Percentiles rank a stretch among this genome's conserved stretches.
These are phyloP conservation scores for Paratrypanosoma confusum DNA, from an alignment of 208 protist species.

Conservation along the genomic window DNA sequence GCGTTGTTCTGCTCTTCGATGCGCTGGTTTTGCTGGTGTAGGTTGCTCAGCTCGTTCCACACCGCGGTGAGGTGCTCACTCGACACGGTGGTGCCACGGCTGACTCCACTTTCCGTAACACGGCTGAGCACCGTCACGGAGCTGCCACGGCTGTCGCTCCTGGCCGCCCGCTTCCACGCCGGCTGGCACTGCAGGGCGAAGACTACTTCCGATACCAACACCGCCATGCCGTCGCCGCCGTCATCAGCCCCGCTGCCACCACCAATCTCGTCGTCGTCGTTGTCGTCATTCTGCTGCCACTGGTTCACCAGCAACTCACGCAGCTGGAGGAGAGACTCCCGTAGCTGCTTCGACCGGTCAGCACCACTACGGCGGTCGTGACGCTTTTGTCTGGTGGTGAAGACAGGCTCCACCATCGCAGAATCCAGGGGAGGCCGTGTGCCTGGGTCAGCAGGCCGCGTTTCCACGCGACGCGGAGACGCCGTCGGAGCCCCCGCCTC, in stretches of 20 bases:
- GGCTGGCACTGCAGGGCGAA: constrained; percentile 15
- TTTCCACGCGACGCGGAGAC: no score
- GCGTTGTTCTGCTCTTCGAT: constrained; percentile 48
- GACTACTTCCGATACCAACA: constrained; percentile 11
- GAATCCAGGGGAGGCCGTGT: no score
- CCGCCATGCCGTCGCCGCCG: constrained; percentile 14
- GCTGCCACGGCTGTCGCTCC: constrained; percentile 9
- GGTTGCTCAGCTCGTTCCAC: constrained; percentile 21
- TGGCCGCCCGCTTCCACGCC: constrained; percentile 31
- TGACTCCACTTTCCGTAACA: constrained; percentile 10
- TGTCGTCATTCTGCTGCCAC: not conserved
- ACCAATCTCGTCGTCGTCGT: not conserved
- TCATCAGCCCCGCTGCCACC: constrained; percentile 3
- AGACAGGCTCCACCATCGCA: no score
- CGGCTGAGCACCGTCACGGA: no score
- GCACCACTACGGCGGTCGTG: no score
- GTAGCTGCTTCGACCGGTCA: constrained; percentile 22
- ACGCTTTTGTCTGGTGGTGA: no score
- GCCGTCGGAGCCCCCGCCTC: no score
- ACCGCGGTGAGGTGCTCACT: no score
- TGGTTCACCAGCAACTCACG: constrained; percentile 29
- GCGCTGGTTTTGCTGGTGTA: constrained; percentile 38
- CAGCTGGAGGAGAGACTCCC: constrained; percentile 32
- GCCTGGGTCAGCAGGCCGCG: no score
- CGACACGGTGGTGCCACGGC: constrained; percentile 8